Base-by-base conservation (phyloP, 352 stramenopile species). In the Pythium guiyangense region DNA sequence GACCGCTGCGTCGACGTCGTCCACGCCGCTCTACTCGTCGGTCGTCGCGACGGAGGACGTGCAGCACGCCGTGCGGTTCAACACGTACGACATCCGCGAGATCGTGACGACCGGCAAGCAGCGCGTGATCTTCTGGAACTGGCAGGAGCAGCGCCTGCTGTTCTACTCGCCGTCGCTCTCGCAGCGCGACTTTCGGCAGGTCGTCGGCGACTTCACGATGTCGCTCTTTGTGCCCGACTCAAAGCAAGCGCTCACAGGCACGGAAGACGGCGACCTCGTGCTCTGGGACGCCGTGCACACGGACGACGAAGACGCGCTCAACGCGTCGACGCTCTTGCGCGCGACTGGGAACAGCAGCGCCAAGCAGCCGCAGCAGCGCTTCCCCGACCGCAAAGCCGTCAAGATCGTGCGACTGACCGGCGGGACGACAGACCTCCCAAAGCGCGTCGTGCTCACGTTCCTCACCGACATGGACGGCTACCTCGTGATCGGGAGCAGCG, bases 111-210 rank as follows among this genome's bases (percentile, higher is more conserved):
- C 84, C 11, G 88, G 91, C 20, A 62, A 70, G 12, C 75, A 93
- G 63, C 77, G 82, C 46, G 86, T 97, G 25, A 86, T 92, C 42
- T 97, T 97, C 62, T 97, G 88, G 90, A 91, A 86, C 60, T 96
- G 84, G 90, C 66, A 83, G 51, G 67, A 87, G 49, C 79, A 85
- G 62, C 72, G 74, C 39, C 63, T 97, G 57, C 70, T 88, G 9
- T 92, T 90, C 52, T 94, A 94, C 59, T 90, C 79, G 59, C 84
- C 84, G 22, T 90, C 79, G n/a, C 60, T 96, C 3, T 84, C 83
- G 4, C 83, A 91, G 44, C 83, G 76, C 22, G 82, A 96, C 64
- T 91, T 94, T 34, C 81, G 79, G 11, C 79, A 94, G 54, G 72
- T 76, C 39, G 76, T 92, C n/a, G 84, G 86, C 15, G 71, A 77